These are phyloP conservation scores for Lecanoromycetidae sp. DNA, from an alignment of 2,329 filamentous ascomycete species.

Conservation along the genomic window DNA sequence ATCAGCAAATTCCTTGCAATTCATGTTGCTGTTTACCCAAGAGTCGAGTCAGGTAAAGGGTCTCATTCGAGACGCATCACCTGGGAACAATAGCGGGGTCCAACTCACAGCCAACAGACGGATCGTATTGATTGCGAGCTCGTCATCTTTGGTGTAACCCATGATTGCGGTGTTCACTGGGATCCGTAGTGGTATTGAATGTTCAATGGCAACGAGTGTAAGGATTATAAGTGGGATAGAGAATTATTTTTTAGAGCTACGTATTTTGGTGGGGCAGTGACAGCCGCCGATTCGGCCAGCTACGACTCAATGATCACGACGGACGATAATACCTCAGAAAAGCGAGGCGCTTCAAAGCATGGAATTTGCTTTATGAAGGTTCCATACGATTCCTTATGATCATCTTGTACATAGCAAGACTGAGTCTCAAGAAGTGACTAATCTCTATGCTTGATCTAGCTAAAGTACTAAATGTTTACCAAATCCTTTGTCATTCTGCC, in stretches of 20 bases:
- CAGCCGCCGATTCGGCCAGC: no score
- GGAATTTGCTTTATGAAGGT: no score
- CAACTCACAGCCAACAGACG: slow-evolving; percentile 79
- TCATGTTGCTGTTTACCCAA: no score
- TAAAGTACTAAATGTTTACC: not conserved
- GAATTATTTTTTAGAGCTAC: not conserved
- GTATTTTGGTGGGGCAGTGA: not conserved
- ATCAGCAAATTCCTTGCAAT: slow-evolving; percentile 16
- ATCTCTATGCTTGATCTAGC: not conserved
- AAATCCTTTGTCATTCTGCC: not conserved
- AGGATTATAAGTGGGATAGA: not conserved
- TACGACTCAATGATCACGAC: no score
- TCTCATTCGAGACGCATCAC: no score
- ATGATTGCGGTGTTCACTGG: slow-evolving; percentile 5
- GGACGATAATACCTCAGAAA: no score
- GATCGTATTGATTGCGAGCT: slow-evolving; percentile 96
- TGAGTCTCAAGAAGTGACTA: not conserved
- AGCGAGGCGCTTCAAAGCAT: no score
- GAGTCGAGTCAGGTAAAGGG: no score
- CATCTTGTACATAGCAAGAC: not conserved
- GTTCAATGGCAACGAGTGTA: not conserved
- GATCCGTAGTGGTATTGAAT: not conserved
- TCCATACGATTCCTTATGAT: not conserved
- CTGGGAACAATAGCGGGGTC: not conserved
- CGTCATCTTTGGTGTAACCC: slow-evolving; percentile 49